Percentiles rank a stretch among this genome's conserved stretches.
phyloP scores from a whole-genome alignment of 1,139 yeast species.

The Nadsonia starkeyi-henricii region DNA sequence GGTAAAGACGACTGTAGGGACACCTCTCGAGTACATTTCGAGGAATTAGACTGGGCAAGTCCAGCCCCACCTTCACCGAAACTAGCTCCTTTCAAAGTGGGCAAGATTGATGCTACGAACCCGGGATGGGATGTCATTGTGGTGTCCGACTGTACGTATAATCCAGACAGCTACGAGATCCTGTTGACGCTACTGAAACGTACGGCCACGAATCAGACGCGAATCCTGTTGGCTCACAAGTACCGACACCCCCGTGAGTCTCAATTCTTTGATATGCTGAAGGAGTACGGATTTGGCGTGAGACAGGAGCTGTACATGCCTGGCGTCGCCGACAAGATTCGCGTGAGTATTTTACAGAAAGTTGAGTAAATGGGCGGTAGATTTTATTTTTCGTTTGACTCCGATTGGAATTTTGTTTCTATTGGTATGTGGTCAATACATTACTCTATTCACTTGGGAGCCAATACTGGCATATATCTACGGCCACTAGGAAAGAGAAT shows the following conservation, averaged over 20 bases:
- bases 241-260: constrained; percentile 15
- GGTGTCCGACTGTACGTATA: constrained; percentile 22
- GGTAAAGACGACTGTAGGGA: background rate
- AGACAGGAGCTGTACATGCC: constrained; percentile 1
- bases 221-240: constrained; percentile 18
- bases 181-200: constrained; percentile 13
- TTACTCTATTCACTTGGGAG: no score
- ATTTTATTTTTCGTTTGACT: no score
- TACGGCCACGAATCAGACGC: constrained; percentile 9
- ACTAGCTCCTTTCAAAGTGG: background rate
- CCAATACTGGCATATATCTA: no score
- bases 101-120: no score
- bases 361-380: background rate
- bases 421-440: no score
- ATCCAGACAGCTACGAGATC: constrained; percentile 17
- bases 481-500: no score
- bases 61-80: background rate
- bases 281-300: constrained; percentile 2
- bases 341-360: background rate
- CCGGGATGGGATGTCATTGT: constrained; percentile 14
- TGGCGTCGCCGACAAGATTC: background rate
- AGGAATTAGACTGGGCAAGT: constrained; percentile 10
- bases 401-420: no score
- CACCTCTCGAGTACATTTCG: constrained; percentile 4
- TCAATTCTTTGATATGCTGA: constrained; percentile 12